These are phyloP conservation scores for Coffea humblotiana DNA, from an alignment of 305 asterid species.

Conservation along the genomic window DNA sequence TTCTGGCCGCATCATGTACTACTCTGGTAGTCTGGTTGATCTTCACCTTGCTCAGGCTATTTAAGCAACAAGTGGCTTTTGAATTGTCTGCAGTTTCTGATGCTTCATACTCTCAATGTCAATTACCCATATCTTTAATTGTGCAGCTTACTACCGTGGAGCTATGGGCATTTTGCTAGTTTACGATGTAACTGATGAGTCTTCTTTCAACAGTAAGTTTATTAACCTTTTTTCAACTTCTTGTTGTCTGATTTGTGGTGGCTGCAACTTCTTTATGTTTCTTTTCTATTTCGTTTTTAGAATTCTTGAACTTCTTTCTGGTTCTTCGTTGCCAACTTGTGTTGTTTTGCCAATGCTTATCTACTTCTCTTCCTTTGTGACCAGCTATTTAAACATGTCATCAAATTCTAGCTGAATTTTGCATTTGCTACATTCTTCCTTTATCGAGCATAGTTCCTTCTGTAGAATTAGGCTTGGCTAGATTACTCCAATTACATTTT, in stretches of 20 bases:
- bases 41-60: neutral
- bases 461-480: neutral
- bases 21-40: neutral
- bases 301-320: neutral
- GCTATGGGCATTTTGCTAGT: constrained; percentile 77
- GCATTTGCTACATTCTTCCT: neutral
- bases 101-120: neutral
- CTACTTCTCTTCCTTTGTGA: neutral
- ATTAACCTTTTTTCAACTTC: neutral
- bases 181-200: constrained; percentile 66
- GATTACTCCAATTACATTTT: neutral
- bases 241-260: neutral
- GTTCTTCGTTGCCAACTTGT: neutral
- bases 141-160: constrained; percentile 69
- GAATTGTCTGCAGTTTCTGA: neutral
- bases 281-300: neutral
- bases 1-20: neutral
- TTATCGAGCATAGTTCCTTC: neutral
- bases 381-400: neutral
- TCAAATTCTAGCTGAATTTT: neutral
- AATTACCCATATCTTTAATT: neutral
- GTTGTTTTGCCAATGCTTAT: too few species aligned
- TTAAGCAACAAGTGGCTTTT: neutral
- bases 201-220: constrained; percentile 64
- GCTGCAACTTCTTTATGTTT: neutral